Base-by-base conservation (phyloP, 2,329 filamentous ascomycete species). In the Aotearoamyces nothofagi region DNA sequence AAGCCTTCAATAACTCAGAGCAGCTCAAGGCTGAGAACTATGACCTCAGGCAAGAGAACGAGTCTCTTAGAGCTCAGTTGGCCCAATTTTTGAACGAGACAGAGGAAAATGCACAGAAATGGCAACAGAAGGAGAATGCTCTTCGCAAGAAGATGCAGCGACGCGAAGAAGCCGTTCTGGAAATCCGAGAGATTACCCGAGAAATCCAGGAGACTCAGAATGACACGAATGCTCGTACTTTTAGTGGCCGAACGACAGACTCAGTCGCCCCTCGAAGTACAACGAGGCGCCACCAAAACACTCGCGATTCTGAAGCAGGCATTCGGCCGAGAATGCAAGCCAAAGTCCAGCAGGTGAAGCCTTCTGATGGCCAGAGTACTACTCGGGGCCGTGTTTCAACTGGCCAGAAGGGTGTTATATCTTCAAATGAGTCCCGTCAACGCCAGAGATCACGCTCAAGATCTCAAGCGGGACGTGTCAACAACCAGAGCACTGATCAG, bases 1-100 rank as follows among this genome's bases (percentile, higher is more conserved):
- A 70, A 28, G 71, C 71, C 4, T 73, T 67, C 29, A 57, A 61
- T 32, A 69, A 66, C 17, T 66, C 68, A 31, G 57, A 54, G 35
- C 56, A 60, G 31, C 38, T 62, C 6, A 54, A 56, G 26, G 53
- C 50, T 10, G 30, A 55, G 16, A 53, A 52, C n/a, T 57, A 64
- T 22, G 15, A 14, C 10, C 47, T 57, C 24, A 50, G 50, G 5
- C 39, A 38, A 9, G 46, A 51, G 8, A 46, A 46, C 25, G 46
- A 51, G 16, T 32, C 39, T 7, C 42, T 57, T 14, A 32, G 26
- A 15, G 24, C 20, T 15, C 12, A 32, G 12, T 11, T 33, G 15
- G 27, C 31, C 16, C 42, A 56, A 29, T 34, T 47, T 5, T 58
- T 66, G 35, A 58, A 60, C 29, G 47, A 51, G 11, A 46, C 53